Percentiles rank a stretch among this genome's conserved stretches.
phyloP scores from a whole-genome alignment of 176 grass and related monocot genomes.

The Melocanna baccifera region DNA sequence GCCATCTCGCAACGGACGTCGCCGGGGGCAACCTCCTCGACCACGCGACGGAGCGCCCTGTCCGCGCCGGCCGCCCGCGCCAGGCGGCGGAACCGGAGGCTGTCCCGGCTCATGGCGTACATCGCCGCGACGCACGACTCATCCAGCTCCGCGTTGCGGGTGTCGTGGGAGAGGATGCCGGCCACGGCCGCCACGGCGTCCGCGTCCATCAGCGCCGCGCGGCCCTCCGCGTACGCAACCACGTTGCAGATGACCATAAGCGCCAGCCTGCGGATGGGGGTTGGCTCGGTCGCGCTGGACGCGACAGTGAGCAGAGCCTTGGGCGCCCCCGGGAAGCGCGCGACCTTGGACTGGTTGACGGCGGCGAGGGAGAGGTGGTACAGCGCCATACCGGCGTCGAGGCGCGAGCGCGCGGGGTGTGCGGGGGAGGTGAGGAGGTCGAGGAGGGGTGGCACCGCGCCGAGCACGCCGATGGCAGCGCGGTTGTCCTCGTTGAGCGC shows the following conservation, averaged over 20 bases:
- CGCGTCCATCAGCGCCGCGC: conserved; percentile 72
- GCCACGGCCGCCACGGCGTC: conserved; percentile 49
- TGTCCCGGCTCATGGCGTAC: conserved; percentile 80
- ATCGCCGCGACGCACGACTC: conserved; percentile 71
- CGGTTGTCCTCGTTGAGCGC: conserved; percentile 81
- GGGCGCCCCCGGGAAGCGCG: conserved; percentile 49
- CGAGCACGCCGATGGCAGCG: conserved; percentile 81
- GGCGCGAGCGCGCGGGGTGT: conserved; percentile 36
- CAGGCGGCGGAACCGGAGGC: conserved; percentile 69
- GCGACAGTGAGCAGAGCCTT: conserved; percentile 51
- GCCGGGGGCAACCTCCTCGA: conserved; percentile 28
- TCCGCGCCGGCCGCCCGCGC: conserved; percentile 61
- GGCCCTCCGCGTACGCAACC: conserved; percentile 53
- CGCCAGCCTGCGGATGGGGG: conserved; percentile 49
- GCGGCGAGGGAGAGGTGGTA: conserved; percentile 75
- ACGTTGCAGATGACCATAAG: conserved; percentile 89
- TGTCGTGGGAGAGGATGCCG: conserved; percentile 36
- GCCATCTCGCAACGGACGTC: conserved; percentile 75
- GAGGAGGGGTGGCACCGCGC: conserved; percentile 67
- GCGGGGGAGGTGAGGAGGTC: conserved; percentile 48
- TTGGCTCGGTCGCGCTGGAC: conserved; percentile 13
- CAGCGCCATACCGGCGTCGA: conserved; percentile 78
- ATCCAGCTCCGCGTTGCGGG: conserved; percentile 29
- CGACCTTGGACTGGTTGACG: conserved; percentile 71
- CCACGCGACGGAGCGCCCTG: conserved; percentile 52